These are phyloP conservation scores for Recurvomyces mirabilis DNA, from an alignment of 495 filamentous ascomycete species.

Conservation along the genomic window DNA sequence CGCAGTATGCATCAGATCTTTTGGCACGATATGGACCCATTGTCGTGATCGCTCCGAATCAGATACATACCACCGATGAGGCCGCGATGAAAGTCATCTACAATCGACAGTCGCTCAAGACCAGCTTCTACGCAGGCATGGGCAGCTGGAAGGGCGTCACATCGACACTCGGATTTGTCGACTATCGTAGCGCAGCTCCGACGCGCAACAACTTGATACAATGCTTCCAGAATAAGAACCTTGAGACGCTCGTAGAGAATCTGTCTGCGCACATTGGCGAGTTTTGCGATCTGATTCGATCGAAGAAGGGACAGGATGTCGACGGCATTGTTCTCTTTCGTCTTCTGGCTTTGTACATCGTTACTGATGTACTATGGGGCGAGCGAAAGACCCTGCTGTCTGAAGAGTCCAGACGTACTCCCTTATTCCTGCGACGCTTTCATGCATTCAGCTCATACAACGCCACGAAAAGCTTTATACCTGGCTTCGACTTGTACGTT, in stretches of 20 bases:
- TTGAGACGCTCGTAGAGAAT: constrained; percentile 3
- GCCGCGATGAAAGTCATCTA: constrained; percentile 10
- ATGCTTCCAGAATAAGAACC: constrained; percentile 13
- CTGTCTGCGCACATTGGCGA: constrained; percentile 1
- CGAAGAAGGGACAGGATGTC: constrained; percentile 1
- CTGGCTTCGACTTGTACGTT: constrained; percentile 1
- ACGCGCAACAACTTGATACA: constrained; percentile 10
- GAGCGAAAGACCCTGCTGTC: constrained; percentile 1
- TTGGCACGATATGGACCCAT: constrained; percentile 4
- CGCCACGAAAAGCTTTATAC: constrained; percentile 10
- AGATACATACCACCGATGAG: constrained; percentile 9
- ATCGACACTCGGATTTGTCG: constrained; percentile 3
- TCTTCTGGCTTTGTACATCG: constrained; percentile 8
- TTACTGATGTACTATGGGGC: constrained; percentile 13
- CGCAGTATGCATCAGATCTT: not conserved
- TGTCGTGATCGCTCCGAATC: constrained; percentile 12
- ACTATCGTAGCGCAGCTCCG: constrained; percentile 9
- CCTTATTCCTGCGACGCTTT: constrained; percentile 9
- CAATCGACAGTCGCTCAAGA: constrained; percentile 6
- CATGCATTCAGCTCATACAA: constrained; percentile 10
- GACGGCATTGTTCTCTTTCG: constrained; percentile 9
- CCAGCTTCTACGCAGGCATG: constrained; percentile 8
- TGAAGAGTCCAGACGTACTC: not conserved
- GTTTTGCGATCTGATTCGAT: not conserved
- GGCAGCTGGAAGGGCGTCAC: constrained; percentile 9